These are phyloP conservation scores for Candida gorgasii DNA, from an alignment of 805 yeast species.

Conservation along the genomic window DNA sequence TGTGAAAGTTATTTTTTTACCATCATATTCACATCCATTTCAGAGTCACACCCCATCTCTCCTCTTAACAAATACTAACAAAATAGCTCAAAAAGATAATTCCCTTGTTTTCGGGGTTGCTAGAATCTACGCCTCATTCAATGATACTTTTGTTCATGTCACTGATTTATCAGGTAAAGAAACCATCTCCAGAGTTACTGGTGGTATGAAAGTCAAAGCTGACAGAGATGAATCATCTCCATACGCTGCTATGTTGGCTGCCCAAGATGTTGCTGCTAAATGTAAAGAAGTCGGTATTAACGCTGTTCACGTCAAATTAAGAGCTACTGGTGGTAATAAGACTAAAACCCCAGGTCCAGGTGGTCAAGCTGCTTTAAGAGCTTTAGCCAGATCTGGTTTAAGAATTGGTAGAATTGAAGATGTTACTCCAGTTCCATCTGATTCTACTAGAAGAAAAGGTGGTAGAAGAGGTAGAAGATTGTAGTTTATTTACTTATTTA, in stretches of 20 bases:
- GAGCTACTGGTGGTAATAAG: slow-evolving; percentile 99
- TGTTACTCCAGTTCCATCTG: slow-evolving; percentile 99
- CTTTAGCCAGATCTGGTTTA: slow-evolving; percentile 99
- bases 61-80: slow-evolving; percentile 19
- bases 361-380: slow-evolving; percentile 99
- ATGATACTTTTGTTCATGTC: slow-evolving; percentile 99
- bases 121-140: slow-evolving; percentile 99
- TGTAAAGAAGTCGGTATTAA: slow-evolving; percentile 99
- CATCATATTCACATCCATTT: background rate
- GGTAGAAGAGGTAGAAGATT: slow-evolving; percentile 99
- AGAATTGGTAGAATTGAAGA: slow-evolving; percentile 99
- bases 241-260: slow-evolving; percentile 99
- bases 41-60: background rate
- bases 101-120: slow-evolving; percentile 99
- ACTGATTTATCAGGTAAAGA: slow-evolving; percentile 99
- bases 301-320: slow-evolving; percentile 98
- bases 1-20: too few species aligned
- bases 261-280: slow-evolving; percentile 98
- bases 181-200: slow-evolving; percentile 99
- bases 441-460: slow-evolving; percentile 99
- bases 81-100: slow-evolving; percentile 58
- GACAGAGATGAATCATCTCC: slow-evolving; percentile 99
- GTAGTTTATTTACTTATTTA: slow-evolving; percentile 38
- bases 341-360: slow-evolving; percentile 99
- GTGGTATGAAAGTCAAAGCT: slow-evolving; percentile 99